Evolutionary conservation across 768 basidiomycete genomes (phyloP).

Genomic region (Pisolithus orientalis): DNA sequence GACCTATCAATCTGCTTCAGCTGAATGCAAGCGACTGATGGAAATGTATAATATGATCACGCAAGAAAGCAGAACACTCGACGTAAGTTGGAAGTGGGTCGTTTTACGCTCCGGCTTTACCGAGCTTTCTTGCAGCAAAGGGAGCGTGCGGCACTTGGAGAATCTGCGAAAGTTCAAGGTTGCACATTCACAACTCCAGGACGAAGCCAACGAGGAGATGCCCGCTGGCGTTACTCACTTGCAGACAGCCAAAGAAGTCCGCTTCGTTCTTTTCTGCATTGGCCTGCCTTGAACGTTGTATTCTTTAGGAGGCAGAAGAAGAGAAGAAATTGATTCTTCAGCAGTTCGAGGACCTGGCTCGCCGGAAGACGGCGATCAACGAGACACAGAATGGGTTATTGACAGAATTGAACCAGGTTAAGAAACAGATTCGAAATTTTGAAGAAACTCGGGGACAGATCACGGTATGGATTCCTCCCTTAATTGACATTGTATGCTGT

Average conservation of each 20-base stretch:
- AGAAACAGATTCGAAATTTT: conserved; percentile 45
- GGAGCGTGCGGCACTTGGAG: conserved; percentile 19
- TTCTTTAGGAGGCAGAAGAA: conserved; percentile 43
- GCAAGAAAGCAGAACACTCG: conserved; percentile 25
- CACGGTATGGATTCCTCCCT: conserved; percentile 29
- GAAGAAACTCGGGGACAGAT: conserved; percentile 37
- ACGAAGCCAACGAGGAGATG: conserved; percentile 63
- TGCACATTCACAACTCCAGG: conserved; percentile 37
- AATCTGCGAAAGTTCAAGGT: conserved; percentile 29
- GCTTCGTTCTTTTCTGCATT: conserved; percentile 9
- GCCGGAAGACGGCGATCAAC: conserved; percentile 44
- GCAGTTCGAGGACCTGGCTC: conserved; percentile 44
- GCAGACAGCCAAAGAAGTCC: conserved; percentile 47
- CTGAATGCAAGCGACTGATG: conserved; percentile 23
- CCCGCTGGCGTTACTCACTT: conserved; percentile 57
- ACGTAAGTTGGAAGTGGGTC: conserved; percentile 22
- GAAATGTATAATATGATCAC: conserved; percentile 25
- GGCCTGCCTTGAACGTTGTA: not conserved
- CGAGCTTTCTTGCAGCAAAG: conserved; percentile 6
- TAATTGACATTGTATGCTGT: not conserved
- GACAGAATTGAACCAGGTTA: conserved; percentile 39
- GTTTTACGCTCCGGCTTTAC: not conserved
- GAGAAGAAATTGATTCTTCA: conserved; percentile 42
- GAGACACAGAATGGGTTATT: conserved; percentile 38
- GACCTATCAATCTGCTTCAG: conserved; percentile 27